Conservation (phyloP, 768 basidiomycete genomes). For the Kwoniella europaea region DNA sequence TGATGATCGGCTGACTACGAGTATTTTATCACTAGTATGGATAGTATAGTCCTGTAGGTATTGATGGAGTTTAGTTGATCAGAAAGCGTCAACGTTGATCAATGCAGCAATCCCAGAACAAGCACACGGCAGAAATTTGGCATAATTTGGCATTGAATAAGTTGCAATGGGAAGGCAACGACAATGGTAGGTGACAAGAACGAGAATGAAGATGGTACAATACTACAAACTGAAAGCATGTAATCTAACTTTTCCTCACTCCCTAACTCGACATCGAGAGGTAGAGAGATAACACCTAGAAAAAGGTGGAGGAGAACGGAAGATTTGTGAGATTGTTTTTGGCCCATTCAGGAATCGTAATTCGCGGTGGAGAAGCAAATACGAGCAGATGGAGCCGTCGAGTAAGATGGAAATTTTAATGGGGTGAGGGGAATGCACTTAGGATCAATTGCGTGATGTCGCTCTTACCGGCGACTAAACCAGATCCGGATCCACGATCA, state of each 20-base stretch:
- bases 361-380: constrained; percentile 44
- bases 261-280: constrained; percentile 21
- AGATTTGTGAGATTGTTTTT: constrained; percentile 22
- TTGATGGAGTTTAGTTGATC: neutral
- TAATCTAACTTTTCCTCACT: constrained; percentile 21
- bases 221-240: constrained; percentile 6
- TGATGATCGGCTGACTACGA: too few relatives aligned
- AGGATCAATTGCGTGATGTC: neutral
- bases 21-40: too few relatives aligned
- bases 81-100: too few relatives aligned
- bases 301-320: constrained; percentile 16
- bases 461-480: too few relatives aligned
- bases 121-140: too few relatives aligned
- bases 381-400: constrained; percentile 53
- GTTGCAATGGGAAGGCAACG: neutral
- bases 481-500: too few relatives aligned
- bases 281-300: constrained; percentile 15
- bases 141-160: too few relatives aligned
- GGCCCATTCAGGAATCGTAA: constrained; percentile 55
- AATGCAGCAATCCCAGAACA: too few relatives aligned
- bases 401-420: neutral
- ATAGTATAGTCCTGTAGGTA: neutral
- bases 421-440: neutral
- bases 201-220: neutral
- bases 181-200: neutral